These are phyloP conservation scores for Sporobolomyces roseus DNA, from an alignment of 768 basidiomycete genomes.

Conservation along the genomic window DNA sequence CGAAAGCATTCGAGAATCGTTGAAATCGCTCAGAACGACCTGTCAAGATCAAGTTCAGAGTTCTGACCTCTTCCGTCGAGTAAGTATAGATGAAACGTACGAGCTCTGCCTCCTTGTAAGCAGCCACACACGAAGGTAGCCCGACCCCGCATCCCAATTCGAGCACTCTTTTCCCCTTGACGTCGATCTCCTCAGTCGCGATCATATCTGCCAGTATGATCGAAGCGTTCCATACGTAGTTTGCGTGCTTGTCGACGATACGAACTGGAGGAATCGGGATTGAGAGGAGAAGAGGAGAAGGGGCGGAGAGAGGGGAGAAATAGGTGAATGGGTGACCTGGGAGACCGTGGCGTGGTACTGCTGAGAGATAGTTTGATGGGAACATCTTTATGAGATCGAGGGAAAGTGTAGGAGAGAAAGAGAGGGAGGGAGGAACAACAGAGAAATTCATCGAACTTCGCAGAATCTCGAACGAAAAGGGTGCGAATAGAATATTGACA, in stretches of 20 bases:
- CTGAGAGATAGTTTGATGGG: constrained; percentile 10
- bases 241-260: not conserved
- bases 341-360: constrained; percentile 11
- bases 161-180: constrained; percentile 20
- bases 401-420: not conserved
- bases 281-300: not conserved
- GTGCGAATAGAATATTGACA: not conserved
- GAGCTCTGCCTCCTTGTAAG: constrained; percentile 6
- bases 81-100: constrained; percentile 21
- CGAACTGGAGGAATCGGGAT: constrained; percentile 4
- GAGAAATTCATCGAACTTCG: too few relatives aligned
- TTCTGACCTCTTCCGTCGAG: too few relatives aligned
- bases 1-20: not conserved
- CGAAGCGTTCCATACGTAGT: constrained; percentile 13
- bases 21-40: constrained; percentile 28
- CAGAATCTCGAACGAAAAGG: too few relatives aligned
- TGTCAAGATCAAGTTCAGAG: not conserved
- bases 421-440: not conserved
- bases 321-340: constrained; percentile 15
- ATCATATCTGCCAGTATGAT: constrained; percentile 24
- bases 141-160: constrained; percentile 26
- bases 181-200: constrained; percentile 6
- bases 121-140: constrained; percentile 16
- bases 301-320: constrained; percentile 8
- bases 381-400: not conserved